A percentile compares a stretch with the other conserved stretches of the same genome.
Conservation (phyloP, 1,284 basidiomycete species). For the Phellopilus nigrolimitatus region DNA sequence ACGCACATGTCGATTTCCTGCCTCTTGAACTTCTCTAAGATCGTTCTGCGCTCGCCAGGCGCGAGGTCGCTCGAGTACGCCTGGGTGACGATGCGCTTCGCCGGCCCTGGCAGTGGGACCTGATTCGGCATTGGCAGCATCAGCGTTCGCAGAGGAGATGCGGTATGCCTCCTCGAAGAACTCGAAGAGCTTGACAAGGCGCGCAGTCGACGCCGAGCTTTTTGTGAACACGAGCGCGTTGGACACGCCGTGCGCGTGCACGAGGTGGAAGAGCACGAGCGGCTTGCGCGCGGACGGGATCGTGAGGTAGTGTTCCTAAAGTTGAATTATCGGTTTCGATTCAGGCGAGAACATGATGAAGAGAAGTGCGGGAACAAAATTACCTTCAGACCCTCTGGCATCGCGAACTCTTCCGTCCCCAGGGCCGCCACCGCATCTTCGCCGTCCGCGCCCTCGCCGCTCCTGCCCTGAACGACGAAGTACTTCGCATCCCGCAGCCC, state of each 20-base stretch:
- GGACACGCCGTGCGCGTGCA: constrained; percentile 55
- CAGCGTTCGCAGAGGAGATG: constrained; percentile 21
- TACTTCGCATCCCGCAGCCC: constrained; percentile 82
- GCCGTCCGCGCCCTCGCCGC: constrained; percentile 33
- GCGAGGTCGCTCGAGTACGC: constrained; percentile 89
- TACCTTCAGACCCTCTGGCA: constrained; percentile 75
- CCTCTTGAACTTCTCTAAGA: constrained; percentile 78
- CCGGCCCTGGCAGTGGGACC: constrained; percentile 16
- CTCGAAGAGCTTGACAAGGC: constrained; percentile 80
- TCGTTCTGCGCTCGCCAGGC: constrained; percentile 64
- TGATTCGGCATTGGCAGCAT: constrained; percentile 12
- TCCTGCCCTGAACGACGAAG: constrained; percentile 70
- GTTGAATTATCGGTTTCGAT: constrained; percentile 1
- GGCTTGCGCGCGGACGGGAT: constrained; percentile 82
- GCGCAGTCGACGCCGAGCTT: constrained; percentile 83
- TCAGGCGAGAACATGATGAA: constrained; percentile 8
- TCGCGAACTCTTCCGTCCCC: constrained; percentile 73
- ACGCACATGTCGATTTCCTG: constrained; percentile 82
- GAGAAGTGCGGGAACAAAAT: constrained; percentile 23
- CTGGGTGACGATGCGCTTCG: constrained; percentile 42
- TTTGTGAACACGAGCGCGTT: constrained; percentile 94
- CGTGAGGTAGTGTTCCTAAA: constrained; percentile 84
- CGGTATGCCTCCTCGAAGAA: constrained; percentile 67
- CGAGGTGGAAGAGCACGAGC: constrained; percentile 82
- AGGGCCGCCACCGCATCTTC: constrained; percentile 40